A percentile compares a stretch with the other conserved stretches of the same genome.
Conservation (phyloP, 2,329 filamentous ascomycete genomes). For the Phialophora expanda region DNA sequence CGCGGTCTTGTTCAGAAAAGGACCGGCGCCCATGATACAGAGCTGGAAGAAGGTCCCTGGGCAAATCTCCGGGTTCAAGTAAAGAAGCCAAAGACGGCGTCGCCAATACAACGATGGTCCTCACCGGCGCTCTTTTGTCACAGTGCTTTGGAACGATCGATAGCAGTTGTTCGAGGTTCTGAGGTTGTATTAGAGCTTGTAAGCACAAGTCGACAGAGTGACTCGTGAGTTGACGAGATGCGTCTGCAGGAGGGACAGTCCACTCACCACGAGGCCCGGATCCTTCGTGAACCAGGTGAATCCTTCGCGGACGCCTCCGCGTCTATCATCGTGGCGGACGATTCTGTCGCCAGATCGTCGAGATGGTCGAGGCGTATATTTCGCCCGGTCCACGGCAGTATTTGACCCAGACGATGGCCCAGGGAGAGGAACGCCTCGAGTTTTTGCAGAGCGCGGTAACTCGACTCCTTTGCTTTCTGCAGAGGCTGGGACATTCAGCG, state of each 20-base stretch:
- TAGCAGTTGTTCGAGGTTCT: slow-evolving; percentile 14
- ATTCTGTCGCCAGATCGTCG: background rate
- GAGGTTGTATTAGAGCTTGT: background rate
- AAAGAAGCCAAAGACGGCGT: slow-evolving; percentile 30
- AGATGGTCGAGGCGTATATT: background rate
- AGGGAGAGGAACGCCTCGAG: background rate
- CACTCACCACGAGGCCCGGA: slow-evolving; percentile 21
- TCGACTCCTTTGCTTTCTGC: background rate
- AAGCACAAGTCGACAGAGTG: background rate
- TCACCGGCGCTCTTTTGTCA: background rate
- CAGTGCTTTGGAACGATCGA: slow-evolving; percentile 5
- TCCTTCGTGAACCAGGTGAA: slow-evolving; percentile 22
- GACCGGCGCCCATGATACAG: slow-evolving; percentile 13
- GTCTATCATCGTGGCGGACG: background rate
- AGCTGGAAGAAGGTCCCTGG: slow-evolving; percentile 9
- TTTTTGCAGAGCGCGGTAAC: background rate
- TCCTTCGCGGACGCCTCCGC: slow-evolving; percentile 2
- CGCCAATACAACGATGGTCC: slow-evolving; percentile 24
- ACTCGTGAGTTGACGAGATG: background rate
- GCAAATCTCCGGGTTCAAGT: slow-evolving; percentile 20
- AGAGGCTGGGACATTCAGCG: background rate
- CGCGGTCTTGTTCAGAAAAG: background rate
- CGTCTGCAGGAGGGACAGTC: background rate
- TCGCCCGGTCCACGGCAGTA: background rate
- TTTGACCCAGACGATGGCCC: background rate